These are phyloP conservation scores for Raddia guianensis DNA, from an alignment of 176 grass and related monocot species.

Conservation along the genomic window DNA sequence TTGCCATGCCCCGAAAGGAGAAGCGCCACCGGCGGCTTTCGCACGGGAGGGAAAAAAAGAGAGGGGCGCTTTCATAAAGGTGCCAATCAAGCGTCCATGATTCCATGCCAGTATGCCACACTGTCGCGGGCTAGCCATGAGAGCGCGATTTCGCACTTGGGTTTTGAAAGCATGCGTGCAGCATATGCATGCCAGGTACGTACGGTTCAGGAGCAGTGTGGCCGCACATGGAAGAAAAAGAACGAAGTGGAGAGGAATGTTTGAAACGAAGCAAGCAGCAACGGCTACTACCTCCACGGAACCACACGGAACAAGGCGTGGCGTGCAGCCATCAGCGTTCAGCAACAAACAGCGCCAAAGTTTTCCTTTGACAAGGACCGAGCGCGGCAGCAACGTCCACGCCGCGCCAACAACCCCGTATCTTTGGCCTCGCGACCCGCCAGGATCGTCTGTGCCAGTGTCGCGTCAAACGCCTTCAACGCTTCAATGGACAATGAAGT, in stretches of 20 bases:
- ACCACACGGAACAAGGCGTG: conserved; percentile 4
- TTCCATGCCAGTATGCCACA: too few species aligned
- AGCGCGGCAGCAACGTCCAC: conserved; percentile 11
- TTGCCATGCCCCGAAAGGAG: background rate
- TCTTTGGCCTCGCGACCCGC: background rate
- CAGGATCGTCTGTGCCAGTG: conserved; percentile 29
- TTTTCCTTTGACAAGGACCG: conserved; percentile 26
- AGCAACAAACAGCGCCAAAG: background rate
- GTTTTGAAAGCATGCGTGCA: background rate
- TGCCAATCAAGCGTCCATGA: background rate
- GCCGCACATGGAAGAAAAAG: conserved; percentile 21
- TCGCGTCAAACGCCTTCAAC: too few species aligned
- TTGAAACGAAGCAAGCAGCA: background rate
- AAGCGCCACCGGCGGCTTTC: background rate
- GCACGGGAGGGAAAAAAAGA: background rate
- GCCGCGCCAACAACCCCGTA: conserved; percentile 34
- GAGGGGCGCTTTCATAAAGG: conserved; percentile 2
- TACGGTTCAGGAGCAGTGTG: background rate
- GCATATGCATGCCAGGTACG: conserved; percentile 3
- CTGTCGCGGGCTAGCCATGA: background rate
- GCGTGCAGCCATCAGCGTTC: too few species aligned
- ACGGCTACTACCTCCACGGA: conserved; percentile 29
- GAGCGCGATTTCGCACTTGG: background rate
- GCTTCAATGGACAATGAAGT: too few species aligned
- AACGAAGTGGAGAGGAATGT: too few species aligned